phyloP scores from a whole-genome alignment of 495 filamentous ascomycete genomes.

The Parmelia sp. region DNA sequence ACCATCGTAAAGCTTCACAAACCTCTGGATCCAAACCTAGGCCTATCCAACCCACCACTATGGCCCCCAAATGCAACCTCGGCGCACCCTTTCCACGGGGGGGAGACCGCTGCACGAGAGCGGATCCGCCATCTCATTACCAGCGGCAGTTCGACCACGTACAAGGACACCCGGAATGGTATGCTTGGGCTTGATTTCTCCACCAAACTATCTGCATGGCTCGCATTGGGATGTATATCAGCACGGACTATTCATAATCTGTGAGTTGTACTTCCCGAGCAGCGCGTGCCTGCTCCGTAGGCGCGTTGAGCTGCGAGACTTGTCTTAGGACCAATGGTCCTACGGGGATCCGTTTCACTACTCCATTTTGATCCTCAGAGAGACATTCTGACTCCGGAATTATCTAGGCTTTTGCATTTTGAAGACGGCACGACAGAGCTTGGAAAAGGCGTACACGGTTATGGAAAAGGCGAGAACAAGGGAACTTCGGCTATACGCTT shows the following conservation, averaged over 20 bases:
- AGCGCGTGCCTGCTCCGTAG: no score
- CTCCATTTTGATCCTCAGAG: no score
- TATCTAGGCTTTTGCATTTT: constrained; percentile 55
- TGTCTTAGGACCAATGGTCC: no score
- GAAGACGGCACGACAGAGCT: constrained; percentile 41
- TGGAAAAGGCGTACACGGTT: constrained; percentile 38
- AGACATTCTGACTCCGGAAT: no score
- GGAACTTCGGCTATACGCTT: constrained; percentile 62
- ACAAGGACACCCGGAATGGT: constrained; percentile 64
- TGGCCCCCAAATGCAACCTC: constrained; percentile 44
- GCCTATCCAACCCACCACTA: constrained; percentile 36
- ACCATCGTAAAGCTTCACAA: constrained; percentile 45
- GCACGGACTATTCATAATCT: no score
- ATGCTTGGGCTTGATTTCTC: constrained; percentile 60
- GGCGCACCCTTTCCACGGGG: constrained; percentile 62
- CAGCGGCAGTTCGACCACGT: constrained; percentile 49
- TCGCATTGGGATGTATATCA: constrained; percentile 61
- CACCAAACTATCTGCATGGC: constrained; percentile 63
- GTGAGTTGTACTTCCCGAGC: no score
- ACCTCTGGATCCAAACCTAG: constrained; percentile 43
- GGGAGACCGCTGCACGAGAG: constrained; percentile 48
- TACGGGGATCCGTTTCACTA: no score
- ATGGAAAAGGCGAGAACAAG: constrained; percentile 58
- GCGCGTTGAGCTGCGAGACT: no score
- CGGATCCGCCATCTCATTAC: constrained; percentile 53